Percentiles rank a stretch among this genome's conserved stretches.
These are phyloP conservation scores for Athelia sp. DNA, from an alignment of 1,284 basidiomycete species.

Conservation along the genomic window DNA sequence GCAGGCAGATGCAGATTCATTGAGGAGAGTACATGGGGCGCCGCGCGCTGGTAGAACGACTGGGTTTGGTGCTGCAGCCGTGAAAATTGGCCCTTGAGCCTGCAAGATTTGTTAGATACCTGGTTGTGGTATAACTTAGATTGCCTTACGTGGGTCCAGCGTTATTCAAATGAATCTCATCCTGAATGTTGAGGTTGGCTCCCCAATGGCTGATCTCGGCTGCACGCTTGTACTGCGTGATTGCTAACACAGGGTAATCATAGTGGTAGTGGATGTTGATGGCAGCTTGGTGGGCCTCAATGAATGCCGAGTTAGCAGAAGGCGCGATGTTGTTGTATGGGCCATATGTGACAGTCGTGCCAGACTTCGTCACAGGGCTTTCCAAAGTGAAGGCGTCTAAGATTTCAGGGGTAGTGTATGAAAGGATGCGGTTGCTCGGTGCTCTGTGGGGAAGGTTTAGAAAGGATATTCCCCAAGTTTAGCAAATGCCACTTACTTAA, in stretches of 20 bases:
- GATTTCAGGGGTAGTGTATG: conserved; percentile 59
- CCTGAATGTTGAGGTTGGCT: conserved; percentile 88
- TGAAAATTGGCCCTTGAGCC: conserved; percentile 94
- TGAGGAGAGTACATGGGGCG: conserved; percentile 70
- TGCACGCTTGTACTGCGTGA: conserved; percentile 67
- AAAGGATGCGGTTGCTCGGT: conserved; percentile 61
- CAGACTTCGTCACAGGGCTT: conserved; percentile 64
- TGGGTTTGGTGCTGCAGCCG: conserved; percentile 84
- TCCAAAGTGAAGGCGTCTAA: conserved; percentile 54
- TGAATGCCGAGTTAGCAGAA: conserved; percentile 53
- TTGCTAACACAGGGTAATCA: conserved; percentile 74
- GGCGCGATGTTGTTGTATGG: conserved; percentile 75
- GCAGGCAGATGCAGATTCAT: conserved; percentile 77
- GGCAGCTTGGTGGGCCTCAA: conserved; percentile 55
- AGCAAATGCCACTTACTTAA: conserved; percentile 55
- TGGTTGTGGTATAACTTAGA: background rate
- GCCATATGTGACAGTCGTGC: conserved; percentile 82
- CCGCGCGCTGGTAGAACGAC: conserved; percentile 55
- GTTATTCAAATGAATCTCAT: conserved; percentile 82
- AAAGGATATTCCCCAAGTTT: too few relatives aligned
- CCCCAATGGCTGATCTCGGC: conserved; percentile 98
- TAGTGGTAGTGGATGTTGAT: conserved; percentile 79
- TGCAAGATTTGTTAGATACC: conserved; percentile 25
- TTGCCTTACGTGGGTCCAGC: conserved; percentile 77
- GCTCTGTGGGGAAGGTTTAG: too few relatives aligned